Conservation (phyloP, 805 yeast genomes). For the Starmera dryadoides region DNA sequence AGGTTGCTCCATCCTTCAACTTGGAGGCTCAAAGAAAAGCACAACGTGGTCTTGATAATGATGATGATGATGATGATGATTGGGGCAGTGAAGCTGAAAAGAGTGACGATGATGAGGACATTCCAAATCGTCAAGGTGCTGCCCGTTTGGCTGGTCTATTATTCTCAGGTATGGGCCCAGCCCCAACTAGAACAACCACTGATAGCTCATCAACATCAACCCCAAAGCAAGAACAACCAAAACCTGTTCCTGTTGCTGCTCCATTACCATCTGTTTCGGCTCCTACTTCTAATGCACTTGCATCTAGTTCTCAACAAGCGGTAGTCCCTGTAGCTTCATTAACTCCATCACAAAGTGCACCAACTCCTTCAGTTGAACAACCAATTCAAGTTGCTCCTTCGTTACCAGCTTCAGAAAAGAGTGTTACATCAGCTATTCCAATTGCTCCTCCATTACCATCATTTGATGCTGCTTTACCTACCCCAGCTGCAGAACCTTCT, state of each 20-base stretch:
- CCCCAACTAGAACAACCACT: constrained; percentile 13
- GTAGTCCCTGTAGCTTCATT: constrained; percentile 9
- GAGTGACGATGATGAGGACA: constrained; percentile 26
- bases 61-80: constrained; percentile 28
- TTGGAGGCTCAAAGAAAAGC: constrained; percentile 68
- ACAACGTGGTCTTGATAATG: constrained; percentile 42
- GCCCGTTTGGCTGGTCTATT: constrained; percentile 21
- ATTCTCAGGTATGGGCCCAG: constrained; percentile 20
- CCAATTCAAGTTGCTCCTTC: constrained; percentile 1
- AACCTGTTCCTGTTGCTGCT: constrained; percentile 10
- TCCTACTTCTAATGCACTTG: not conserved
- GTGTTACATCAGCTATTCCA: not conserved
- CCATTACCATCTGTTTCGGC: constrained; percentile 6
- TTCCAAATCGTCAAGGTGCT: constrained; percentile 23
- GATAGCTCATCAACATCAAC: constrained; percentile 10
- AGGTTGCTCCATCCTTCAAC: constrained; percentile 30
- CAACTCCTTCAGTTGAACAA: not conserved
- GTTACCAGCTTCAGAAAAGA: not conserved
- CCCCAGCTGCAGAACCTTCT: constrained; percentile 8
- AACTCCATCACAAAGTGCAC: constrained; percentile 4
- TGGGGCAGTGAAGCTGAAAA: constrained; percentile 23
- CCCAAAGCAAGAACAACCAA: constrained; percentile 3
- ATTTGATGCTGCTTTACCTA: constrained; percentile 7
- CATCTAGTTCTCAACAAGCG: constrained; percentile 2
- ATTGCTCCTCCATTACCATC: constrained; percentile 7